These are phyloP conservation scores for Hysterangium stoloniferum DNA, from an alignment of 768 basidiomycete genomes.

Conservation along the genomic window DNA sequence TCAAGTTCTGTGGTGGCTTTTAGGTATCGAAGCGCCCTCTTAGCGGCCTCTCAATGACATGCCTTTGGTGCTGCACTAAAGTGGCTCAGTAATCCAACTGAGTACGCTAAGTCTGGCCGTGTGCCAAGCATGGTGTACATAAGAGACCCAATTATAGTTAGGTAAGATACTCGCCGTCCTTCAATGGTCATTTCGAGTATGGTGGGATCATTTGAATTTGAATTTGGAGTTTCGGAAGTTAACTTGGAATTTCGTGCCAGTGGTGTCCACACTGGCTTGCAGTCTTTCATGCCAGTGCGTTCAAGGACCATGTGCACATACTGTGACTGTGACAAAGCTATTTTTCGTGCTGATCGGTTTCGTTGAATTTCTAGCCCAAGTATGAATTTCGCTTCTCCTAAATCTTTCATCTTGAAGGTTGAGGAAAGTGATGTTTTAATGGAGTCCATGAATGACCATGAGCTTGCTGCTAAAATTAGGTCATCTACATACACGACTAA, in stretches of 20 bases:
- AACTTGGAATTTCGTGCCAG: slow-evolving; percentile 19
- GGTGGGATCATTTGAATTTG: background rate
- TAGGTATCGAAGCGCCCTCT: slow-evolving; percentile 11
- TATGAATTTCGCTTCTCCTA: slow-evolving; percentile 18
- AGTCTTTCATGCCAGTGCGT: slow-evolving; percentile 21
- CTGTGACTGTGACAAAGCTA: slow-evolving; percentile 16
- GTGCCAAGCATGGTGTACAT: slow-evolving; percentile 21
- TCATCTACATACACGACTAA: slow-evolving; percentile 12
- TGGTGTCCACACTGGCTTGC: slow-evolving; percentile 22
- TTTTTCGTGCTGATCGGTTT: slow-evolving; percentile 13
- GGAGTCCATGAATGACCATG: background rate
- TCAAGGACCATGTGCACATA: slow-evolving; percentile 22
- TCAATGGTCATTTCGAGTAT: slow-evolving; percentile 1
- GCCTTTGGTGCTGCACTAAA: slow-evolving; percentile 11
- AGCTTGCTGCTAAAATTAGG: background rate
- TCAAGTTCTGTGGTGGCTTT: slow-evolving; percentile 6
- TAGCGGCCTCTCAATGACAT: slow-evolving; percentile 15
- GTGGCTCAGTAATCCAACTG: slow-evolving; percentile 3
- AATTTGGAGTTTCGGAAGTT: background rate
- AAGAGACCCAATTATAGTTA: slow-evolving; percentile 20
- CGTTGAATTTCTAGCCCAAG: slow-evolving; percentile 25
- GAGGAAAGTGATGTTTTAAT: slow-evolving; percentile 10
- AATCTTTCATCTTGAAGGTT: slow-evolving; percentile 16
- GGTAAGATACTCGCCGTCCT: background rate
- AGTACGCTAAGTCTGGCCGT: slow-evolving; percentile 14